phyloP scores from a whole-genome alignment of 257 asterid species.

The Petunia secreta region DNA sequence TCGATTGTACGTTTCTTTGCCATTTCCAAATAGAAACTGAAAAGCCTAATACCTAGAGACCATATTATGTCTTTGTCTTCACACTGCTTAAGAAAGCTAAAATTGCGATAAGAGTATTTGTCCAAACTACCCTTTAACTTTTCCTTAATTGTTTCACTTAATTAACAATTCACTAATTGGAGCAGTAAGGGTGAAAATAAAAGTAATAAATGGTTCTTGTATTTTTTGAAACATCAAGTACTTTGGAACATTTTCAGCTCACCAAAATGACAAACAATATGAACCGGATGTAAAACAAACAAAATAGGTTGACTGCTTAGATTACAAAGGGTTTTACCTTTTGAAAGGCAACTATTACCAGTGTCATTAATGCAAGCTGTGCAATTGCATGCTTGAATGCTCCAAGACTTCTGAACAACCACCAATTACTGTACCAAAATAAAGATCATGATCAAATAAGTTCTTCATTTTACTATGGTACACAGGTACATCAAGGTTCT shows the following conservation, averaged over 20 bases:
- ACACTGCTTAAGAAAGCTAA: no score
- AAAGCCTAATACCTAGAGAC: neutral
- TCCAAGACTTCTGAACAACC: conserved; percentile 36
- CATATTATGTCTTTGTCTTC: no score
- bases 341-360: conserved; percentile 36
- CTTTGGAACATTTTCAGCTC: no score
- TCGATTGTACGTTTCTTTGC: neutral
- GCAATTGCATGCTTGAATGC: conserved; percentile 38
- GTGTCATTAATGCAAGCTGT: conserved; percentile 44
- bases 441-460: conserved; percentile 19
- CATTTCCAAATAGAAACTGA: neutral
- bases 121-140: no score
- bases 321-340: conserved; percentile 35
- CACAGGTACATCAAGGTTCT: conserved; percentile 36
- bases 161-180: no score
- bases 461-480: conserved; percentile 30
- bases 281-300: neutral
- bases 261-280: no score
- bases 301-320: neutral
- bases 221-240: no score
- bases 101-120: no score
- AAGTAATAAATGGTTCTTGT: no score
- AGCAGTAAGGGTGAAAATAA: no score
- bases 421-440: conserved; percentile 35
- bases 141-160: no score